These are phyloP conservation scores for Rhododendron ferrugineum DNA, from an alignment of 148 eudicot genomes.

Conservation along the genomic window DNA sequence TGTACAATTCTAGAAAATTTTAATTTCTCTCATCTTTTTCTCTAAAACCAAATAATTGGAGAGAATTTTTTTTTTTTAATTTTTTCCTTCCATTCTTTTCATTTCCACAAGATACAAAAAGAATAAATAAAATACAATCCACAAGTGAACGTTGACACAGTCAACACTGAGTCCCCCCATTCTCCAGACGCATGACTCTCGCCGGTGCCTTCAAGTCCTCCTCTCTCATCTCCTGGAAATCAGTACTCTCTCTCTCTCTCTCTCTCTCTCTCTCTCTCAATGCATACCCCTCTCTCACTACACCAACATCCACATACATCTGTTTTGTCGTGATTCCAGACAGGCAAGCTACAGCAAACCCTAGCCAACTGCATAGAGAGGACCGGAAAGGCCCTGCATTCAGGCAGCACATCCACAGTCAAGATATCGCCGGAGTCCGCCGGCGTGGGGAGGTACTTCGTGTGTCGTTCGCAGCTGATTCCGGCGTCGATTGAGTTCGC, in stretches of 20 bases:
- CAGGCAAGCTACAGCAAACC: slow-evolving; percentile 70
- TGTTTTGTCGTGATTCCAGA: slow-evolving; percentile 30
- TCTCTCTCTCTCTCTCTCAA: slow-evolving; percentile 1
- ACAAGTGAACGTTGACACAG: background rate
- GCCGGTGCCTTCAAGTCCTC: slow-evolving; percentile 36
- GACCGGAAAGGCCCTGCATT: slow-evolving; percentile 66
- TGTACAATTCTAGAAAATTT: too few species aligned
- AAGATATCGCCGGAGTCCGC: slow-evolving; percentile 62
- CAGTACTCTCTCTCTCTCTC: slow-evolving; percentile 37
- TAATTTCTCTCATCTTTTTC: too few species aligned
- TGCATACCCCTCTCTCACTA: background rate
- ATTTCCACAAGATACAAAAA: too few species aligned
- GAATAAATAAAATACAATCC: background rate
- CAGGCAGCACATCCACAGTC: slow-evolving; percentile 48
- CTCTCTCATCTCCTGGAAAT: slow-evolving; percentile 56
- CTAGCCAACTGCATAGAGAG: slow-evolving; percentile 42
- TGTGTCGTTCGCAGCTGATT: slow-evolving; percentile 30
- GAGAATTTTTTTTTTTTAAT: too few species aligned
- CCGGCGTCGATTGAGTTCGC: slow-evolving; percentile 53
- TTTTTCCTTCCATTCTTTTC: too few species aligned
- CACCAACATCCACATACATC: background rate
- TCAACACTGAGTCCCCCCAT: background rate
- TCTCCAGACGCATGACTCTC: slow-evolving; percentile 16
- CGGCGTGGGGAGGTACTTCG: slow-evolving; percentile 59
- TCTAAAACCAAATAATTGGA: too few species aligned